phyloP scores from a whole-genome alignment of 768 basidiomycete species.

The Leccinellum rugosiceps region DNA sequence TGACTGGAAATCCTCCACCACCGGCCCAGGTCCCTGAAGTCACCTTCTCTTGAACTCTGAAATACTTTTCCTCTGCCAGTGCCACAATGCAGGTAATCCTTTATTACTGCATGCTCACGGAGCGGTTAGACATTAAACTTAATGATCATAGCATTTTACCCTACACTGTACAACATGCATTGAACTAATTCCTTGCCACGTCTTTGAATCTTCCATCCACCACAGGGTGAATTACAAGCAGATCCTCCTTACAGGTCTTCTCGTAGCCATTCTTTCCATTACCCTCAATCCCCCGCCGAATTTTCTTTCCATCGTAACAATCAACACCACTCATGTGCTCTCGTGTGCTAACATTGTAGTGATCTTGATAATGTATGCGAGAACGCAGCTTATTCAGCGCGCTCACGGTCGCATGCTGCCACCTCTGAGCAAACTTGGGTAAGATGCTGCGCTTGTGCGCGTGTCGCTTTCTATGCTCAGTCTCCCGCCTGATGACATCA shows the following conservation, averaged over 20 bases:
- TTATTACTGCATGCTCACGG: neutral
- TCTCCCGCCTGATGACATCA: conserved; percentile 46
- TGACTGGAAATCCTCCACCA: conserved; percentile 54
- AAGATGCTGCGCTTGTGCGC: conserved; percentile 18
- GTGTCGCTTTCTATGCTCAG: conserved; percentile 36
- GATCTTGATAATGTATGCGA: conserved; percentile 51
- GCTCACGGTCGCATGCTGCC: conserved; percentile 45
- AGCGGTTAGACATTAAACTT: neutral
- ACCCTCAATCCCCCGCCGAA: conserved; percentile 35
- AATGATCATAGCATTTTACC: conserved; percentile 1
- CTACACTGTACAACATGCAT: conserved; percentile 12
- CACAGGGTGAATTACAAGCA: conserved; percentile 57
- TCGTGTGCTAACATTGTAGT: conserved; percentile 54
- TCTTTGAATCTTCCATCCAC: conserved; percentile 69
- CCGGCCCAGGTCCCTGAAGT: conserved; percentile 36
- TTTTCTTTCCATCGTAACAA: conserved; percentile 58
- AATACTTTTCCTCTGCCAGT: neutral
- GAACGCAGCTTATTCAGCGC: conserved; percentile 47
- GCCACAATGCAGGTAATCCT: neutral
- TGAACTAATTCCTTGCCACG: conserved; percentile 34
- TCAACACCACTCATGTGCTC: conserved; percentile 83
- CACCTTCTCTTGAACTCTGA: conserved; percentile 10
- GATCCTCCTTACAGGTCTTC: conserved; percentile 38
- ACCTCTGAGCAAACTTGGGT: conserved; percentile 37
- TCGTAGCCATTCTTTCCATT: conserved; percentile 9